phyloP scores from a whole-genome alignment of 2,329 filamentous ascomycete species.

The Samsoniella hepiali region DNA sequence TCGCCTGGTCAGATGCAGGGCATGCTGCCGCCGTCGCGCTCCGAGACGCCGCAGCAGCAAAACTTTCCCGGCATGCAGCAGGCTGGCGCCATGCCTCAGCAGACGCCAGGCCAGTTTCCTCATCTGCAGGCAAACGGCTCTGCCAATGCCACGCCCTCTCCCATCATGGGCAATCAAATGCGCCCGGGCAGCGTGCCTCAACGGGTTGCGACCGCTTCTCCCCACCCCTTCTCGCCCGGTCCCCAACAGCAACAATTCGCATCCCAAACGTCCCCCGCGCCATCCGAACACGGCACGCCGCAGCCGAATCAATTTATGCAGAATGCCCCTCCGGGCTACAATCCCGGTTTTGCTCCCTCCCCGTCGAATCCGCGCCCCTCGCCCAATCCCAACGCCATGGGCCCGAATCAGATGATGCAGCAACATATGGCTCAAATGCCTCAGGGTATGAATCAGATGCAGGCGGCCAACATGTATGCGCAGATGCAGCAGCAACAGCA shows the following conservation, averaged over 20 bases:
- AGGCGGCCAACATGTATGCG: slow-evolving; percentile 32
- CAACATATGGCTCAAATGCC: slow-evolving; percentile 51
- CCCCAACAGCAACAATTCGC: slow-evolving; percentile 65
- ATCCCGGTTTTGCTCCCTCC: slow-evolving; percentile 56
- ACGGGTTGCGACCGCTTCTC: slow-evolving; percentile 85
- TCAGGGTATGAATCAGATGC: slow-evolving; percentile 30
- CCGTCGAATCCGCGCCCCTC: slow-evolving; percentile 55
- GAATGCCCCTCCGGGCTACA: slow-evolving; percentile 56
- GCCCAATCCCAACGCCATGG: slow-evolving; percentile 52
- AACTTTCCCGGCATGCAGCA: slow-evolving; percentile 69
- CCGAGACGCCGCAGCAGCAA: slow-evolving; percentile 84
- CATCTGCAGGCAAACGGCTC: slow-evolving; percentile 80
- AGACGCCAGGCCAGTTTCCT: slow-evolving; percentile 67
- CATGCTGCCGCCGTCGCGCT: slow-evolving; percentile 77
- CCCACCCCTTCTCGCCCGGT: slow-evolving; percentile 82
- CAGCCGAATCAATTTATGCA: slow-evolving; percentile 70
- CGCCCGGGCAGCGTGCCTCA: slow-evolving; percentile 69
- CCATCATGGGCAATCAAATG: slow-evolving; percentile 82
- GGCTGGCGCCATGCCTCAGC: slow-evolving; percentile 58
- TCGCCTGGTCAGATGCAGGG: slow-evolving; percentile 74
- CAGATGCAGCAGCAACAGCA: slow-evolving; percentile 41
- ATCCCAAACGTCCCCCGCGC: slow-evolving; percentile 69
- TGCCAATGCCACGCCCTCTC: slow-evolving; percentile 83
- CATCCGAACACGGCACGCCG: slow-evolving; percentile 73
- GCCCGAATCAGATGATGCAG: slow-evolving; percentile 51